Percentiles rank a stretch among this genome's conserved stretches.
Conservation (phyloP, 1,284 basidiomycete genomes). For the Abortiporus biennis region DNA sequence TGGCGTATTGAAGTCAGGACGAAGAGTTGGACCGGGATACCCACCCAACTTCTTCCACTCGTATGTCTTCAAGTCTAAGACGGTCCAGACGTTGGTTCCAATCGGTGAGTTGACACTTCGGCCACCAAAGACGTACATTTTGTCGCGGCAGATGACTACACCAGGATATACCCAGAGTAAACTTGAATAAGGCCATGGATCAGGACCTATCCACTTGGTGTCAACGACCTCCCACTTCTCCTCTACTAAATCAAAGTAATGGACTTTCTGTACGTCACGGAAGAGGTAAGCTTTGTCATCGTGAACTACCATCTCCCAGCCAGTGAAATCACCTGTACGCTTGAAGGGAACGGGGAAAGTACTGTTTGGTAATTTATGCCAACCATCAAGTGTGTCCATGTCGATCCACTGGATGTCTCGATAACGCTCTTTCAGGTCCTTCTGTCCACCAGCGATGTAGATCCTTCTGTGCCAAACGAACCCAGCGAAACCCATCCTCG, state of each 20-base stretch:
- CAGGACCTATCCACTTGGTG: constrained; percentile 21
- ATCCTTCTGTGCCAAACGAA: constrained; percentile 23
- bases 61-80: constrained; percentile 18
- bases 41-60: constrained; percentile 19
- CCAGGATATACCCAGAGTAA: constrained; percentile 21
- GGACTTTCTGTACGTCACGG: constrained; percentile 19
- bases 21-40: background rate
- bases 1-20: constrained; percentile 6
- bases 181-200: constrained; percentile 14
- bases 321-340: constrained; percentile 11
- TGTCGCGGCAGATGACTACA: constrained; percentile 20
- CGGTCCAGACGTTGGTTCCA: constrained; percentile 20
- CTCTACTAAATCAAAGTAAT: constrained; percentile 28
- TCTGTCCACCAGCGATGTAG: constrained; percentile 29
- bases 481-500: constrained; percentile 17
- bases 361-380: constrained; percentile 25
- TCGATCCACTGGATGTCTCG: constrained; percentile 29
- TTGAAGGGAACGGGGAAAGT: constrained; percentile 21
- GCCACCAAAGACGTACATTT: constrained; percentile 24
- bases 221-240: constrained; percentile 24
- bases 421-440: constrained; percentile 21
- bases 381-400: constrained; percentile 23
- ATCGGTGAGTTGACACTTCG: constrained; percentile 10
- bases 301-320: constrained; percentile 24
- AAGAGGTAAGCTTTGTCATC: constrained; percentile 29